Base-by-base conservation (phyloP, 2,329 filamentous ascomycete genomes). In the Colletotrichum sp. region DNA sequence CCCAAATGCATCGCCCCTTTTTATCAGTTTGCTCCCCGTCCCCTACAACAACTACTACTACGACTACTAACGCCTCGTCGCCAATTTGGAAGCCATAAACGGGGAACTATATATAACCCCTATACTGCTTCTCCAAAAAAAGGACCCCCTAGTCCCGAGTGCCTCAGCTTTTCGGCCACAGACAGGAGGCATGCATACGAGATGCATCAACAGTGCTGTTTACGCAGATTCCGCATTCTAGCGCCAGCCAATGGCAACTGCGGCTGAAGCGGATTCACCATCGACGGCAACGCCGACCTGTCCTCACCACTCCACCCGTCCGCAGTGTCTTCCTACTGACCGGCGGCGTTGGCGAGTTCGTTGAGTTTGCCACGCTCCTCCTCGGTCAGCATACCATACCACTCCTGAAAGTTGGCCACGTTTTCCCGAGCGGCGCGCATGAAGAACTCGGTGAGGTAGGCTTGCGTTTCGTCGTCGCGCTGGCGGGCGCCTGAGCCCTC, bases 401-500 rank as follows among this genome's bases (percentile, higher is more conserved):
- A 92, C 18, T 88, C 84, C 80, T 88, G 86, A 83, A 92, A 92
- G 72, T 86, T 87, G 67, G 88, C 88, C 60, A 89, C 84, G 78
- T 92, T 90, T 74, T 92, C 90, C n/a, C 85, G 87, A 13, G 88
- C 90, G 12, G 89, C 90, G 15, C 84, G 82, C 65, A 93, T 83
- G 86, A 98, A 98, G 86, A 98, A 98, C 16, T 96, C 92, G 2
- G 92, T 90, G 63, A 99, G 87, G 83, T 95, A 98, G 6, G 90
- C 91, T 83, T 98, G 95, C 9, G 96, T 98, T 88, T 98, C 96
- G 82, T 98, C 95, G 82, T 99, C 96, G 39, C 93, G 91, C 81
- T 94, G 92, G 69, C 96, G 92, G 79, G 86, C 86, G 61, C 82
- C 88, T 70, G 89, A 88, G 18, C 89, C 89, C 60, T 93, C 93